A percentile compares a stretch with the other conserved stretches of the same genome.
Conservation (phyloP, 495 filamentous ascomycete genomes). For the Physcia stellaris region DNA sequence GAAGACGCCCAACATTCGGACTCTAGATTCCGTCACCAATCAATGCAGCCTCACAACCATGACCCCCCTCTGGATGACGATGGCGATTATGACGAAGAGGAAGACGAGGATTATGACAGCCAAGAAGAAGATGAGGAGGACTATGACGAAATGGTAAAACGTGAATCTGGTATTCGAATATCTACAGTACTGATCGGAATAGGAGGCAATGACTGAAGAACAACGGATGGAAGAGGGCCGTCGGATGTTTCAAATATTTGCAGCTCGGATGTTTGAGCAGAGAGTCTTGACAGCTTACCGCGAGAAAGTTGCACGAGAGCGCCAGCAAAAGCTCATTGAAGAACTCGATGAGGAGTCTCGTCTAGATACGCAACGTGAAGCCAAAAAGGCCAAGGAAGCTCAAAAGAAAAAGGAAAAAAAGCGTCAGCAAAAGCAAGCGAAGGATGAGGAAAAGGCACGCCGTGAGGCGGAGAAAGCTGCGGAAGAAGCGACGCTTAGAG, state of each 20-base stretch:
- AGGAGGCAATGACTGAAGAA: constrained; percentile 95
- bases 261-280: constrained; percentile 98
- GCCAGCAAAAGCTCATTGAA: constrained; percentile 80
- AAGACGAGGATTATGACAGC: constrained; percentile 74
- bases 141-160: constrained; percentile 67
- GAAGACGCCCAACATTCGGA: constrained; percentile 69
- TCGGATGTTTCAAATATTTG: constrained; percentile 99
- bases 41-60: constrained; percentile 48
- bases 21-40: constrained; percentile 38
- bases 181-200: constrained; percentile 26
- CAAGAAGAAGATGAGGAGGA: constrained; percentile 78
- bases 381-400: constrained; percentile 86
- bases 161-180: constrained; percentile 8
- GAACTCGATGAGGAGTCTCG: constrained; percentile 77
- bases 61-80: constrained; percentile 60
- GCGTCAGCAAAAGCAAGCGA: constrained; percentile 66
- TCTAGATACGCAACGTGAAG: constrained; percentile 61
- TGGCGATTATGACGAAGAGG: constrained; percentile 56
- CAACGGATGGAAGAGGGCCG: constrained; percentile 98
- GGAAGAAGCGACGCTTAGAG: constrained; percentile 68
- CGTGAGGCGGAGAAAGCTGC: constrained; percentile 81
- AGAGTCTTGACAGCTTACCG: constrained; percentile 91
- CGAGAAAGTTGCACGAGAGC: constrained; percentile 88
- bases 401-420: constrained; percentile 88
- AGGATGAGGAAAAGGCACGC: constrained; percentile 77